Conservation (phyloP, 306 rosid genomes). For the Lathyrus oleraceus region DNA sequence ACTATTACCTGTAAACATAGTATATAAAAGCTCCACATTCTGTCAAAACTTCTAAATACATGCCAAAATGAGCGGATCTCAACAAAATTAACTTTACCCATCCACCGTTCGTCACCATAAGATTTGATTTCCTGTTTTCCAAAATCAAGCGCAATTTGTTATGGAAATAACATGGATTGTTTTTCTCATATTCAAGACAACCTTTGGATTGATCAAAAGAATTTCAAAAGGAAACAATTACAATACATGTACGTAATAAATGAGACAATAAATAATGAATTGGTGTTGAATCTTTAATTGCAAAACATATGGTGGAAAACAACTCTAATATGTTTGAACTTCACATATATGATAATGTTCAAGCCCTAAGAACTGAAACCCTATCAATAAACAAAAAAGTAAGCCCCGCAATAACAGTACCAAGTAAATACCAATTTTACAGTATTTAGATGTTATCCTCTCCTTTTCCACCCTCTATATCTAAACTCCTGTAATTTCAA, state of each 20-base stretch:
- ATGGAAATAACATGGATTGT: conserved; percentile 27
- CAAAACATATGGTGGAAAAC: neutral
- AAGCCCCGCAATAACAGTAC: neutral
- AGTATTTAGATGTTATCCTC: neutral
- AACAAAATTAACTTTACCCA: conserved; percentile 83
- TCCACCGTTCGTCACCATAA: conserved; percentile 50
- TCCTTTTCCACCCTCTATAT: neutral
- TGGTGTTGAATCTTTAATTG: neutral
- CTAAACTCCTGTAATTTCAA: neutral
- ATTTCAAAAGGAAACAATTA: conserved; percentile 19
- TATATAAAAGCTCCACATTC: conserved; percentile 96
- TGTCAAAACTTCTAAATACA: conserved; percentile 89
- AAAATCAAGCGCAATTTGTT: conserved; percentile 27
- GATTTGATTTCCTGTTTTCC: conserved; percentile 53
- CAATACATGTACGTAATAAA: neutral
- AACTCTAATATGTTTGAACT: neutral
- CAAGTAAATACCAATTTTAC: neutral
- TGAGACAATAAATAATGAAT: neutral
- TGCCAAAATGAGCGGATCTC: conserved; percentile 96
- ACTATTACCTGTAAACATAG: conserved; percentile 83
- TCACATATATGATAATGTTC: neutral
- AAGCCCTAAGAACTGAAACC: neutral
- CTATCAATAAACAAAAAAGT: neutral
- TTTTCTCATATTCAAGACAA: conserved; percentile 11
- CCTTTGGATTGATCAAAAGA: conserved; percentile 22